Evolutionary conservation across 2,329 filamentous ascomycete genomes (phyloP), one percentile per base, ranked within the genome.

Genomic region (Leptographium galeiforme): DNA sequence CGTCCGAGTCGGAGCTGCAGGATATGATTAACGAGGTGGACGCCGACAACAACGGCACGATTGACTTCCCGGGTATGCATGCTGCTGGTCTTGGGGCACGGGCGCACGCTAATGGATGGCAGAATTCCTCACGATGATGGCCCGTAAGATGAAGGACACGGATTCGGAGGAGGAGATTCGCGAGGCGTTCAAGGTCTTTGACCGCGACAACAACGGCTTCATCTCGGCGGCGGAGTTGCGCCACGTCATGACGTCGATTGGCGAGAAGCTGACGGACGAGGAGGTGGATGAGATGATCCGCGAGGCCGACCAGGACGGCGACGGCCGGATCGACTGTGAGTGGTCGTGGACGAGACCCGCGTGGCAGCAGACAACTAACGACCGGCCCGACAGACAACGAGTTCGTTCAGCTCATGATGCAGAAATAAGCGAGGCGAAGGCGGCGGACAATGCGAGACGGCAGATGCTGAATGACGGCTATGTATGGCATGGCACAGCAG

Each of bases 21-120:
- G 87, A 93, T 67, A 93, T 93, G 87, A 93, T 93, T 75, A 91
- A 93, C 72, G 87, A 93, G 74, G 87, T 93, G 59, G 87, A 93
- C 64, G 87, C 87, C 64, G 87, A 93, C 74, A 93, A 91, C 79
- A 93, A 91, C 66, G 87, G 87, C 71, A 93, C 87, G 61, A 93
- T 93, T 65, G 87, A 93, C 69, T 93, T 93, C 69, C 87, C 87
- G 66, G 87, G 87, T 91, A 79, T 63, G 79, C 61, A 12, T 8
- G 12, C 6, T 36, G 34, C 12, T 6, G 14, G 30, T 47, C 13
- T 33, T 47, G 7, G 10, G 40, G 40, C 40, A 18, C 16, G 40
- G 16, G n/a, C 8, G 38, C 38, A 16, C 38, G 19, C 43, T 19
- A 45, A 19, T 43, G 40, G 4, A 19, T 18, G 40, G n/a, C 65